Percentiles rank a stretch among this genome's conserved stretches.
Conservation (phyloP, 2,329 filamentous ascomycete species). For the Penicillium decumbens region DNA sequence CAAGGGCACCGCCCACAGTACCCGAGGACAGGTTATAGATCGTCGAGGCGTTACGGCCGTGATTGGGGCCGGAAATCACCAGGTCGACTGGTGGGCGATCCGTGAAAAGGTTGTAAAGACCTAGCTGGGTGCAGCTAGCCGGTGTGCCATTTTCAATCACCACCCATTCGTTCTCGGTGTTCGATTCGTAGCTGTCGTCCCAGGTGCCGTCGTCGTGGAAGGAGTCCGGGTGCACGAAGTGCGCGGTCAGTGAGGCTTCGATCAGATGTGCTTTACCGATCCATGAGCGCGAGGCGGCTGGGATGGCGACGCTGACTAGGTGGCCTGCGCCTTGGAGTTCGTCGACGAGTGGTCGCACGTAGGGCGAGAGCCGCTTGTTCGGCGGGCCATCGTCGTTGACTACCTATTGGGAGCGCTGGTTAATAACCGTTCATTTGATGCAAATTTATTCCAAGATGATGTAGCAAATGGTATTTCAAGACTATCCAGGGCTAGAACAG, state of each 20-base stretch:
- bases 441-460: not conserved
- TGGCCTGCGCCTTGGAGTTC: slow-evolving; percentile 69
- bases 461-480: not conserved
- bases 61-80: slow-evolving; percentile 72
- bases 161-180: slow-evolving; percentile 61
- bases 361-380: slow-evolving; percentile 66
- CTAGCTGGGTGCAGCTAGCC: slow-evolving; percentile 71
- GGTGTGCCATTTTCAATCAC: slow-evolving; percentile 71
- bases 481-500: not conserved
- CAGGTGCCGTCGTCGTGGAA: slow-evolving; percentile 53
- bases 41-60: slow-evolving; percentile 72
- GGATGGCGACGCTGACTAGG: slow-evolving; percentile 78
- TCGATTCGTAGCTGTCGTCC: slow-evolving; percentile 35
- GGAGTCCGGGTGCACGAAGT: slow-evolving; percentile 65
- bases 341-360: slow-evolving; percentile 66
- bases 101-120: slow-evolving; percentile 68
- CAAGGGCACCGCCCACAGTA: slow-evolving; percentile 69
- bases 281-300: slow-evolving; percentile 84
- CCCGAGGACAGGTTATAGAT: slow-evolving; percentile 71
- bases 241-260: slow-evolving; percentile 72
- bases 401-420: slow-evolving; percentile 23
- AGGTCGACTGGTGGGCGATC: slow-evolving; percentile 65
- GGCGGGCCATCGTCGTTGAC: slow-evolving; percentile 73
- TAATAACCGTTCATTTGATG: too few relatives aligned
- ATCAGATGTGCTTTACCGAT: slow-evolving; percentile 95